Conservation (phyloP, 2,329 filamentous ascomycete genomes). For the Trichothecium sympodiale region DNA sequence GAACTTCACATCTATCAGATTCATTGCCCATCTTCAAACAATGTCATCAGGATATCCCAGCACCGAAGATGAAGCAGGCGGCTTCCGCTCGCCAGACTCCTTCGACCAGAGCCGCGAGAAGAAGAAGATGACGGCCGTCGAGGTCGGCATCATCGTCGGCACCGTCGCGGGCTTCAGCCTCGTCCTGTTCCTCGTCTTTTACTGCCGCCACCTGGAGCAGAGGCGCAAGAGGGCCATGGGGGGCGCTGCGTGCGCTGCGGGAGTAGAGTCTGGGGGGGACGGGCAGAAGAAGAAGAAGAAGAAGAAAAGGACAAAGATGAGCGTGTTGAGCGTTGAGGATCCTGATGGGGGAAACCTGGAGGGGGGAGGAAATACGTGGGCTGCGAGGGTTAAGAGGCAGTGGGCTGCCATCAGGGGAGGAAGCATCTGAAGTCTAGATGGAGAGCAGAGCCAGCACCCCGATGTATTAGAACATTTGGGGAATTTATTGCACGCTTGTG, state of each 20-base stretch:
- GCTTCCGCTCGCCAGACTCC: conserved; percentile 5
- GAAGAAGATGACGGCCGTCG: conserved; percentile 12
- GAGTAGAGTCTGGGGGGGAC: neutral
- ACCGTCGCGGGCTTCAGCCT: conserved; percentile 12
- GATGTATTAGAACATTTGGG: no score
- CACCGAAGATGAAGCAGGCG: conserved; percentile 4
- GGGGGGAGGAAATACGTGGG: no score
- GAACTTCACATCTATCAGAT: no score
- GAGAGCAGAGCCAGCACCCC: no score
- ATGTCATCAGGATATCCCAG: conserved; percentile 2
- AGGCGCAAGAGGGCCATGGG: conserved; percentile 3
- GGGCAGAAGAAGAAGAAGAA: neutral
- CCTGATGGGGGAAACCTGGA: neutral
- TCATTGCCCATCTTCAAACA: no score
- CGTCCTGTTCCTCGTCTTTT: conserved; percentile 12
- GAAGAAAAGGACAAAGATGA: neutral
- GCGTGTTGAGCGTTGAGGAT: neutral
- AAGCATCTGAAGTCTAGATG: no score
- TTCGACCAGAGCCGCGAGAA: conserved; percentile 1
- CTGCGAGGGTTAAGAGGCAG: no score
- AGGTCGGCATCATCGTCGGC: conserved; percentile 16
- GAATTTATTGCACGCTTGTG: no score
- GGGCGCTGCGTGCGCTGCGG: neutral
- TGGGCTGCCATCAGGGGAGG: no score
- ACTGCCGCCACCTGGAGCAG: conserved; percentile 9